These are phyloP conservation scores for Psophocarpus tetragonolobus DNA, from an alignment of 306 rosid genomes.

Conservation along the genomic window DNA sequence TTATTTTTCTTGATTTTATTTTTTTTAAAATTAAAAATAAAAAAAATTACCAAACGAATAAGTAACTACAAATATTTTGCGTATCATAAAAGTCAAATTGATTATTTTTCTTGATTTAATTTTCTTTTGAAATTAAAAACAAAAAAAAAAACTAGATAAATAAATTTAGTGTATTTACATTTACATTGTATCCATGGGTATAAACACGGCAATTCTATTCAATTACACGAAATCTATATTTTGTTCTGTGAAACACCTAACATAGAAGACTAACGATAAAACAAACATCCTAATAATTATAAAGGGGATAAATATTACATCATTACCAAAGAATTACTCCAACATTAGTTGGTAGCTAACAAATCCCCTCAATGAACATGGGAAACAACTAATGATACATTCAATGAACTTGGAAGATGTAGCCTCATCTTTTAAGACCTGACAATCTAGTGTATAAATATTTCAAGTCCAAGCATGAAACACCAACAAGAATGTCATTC, in stretches of 20 bases:
- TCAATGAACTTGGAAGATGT: constrained; percentile 6
- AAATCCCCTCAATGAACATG: neutral
- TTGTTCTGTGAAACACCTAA: neutral
- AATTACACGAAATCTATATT: neutral
- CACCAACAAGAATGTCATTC: neutral
- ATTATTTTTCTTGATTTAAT: too few relatives aligned
- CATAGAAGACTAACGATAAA: neutral
- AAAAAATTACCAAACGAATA: neutral
- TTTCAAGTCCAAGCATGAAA: constrained; percentile 19
- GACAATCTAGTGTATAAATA: neutral
- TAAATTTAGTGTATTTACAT: neutral
- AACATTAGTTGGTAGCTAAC: constrained; percentile 5
- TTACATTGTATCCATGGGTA: neutral
- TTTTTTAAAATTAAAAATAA: neutral
- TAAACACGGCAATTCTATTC: neutral
- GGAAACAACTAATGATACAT: constrained; percentile 5
- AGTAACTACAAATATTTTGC: neutral
- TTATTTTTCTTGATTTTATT: neutral
- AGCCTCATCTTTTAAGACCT: constrained; percentile 10
- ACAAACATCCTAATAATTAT: neutral
- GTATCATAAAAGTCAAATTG: too few relatives aligned
- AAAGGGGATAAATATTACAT: too few relatives aligned
- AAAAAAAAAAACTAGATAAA: too few relatives aligned
- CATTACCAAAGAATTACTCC: neutral
- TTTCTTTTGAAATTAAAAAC: too few relatives aligned